Base-by-base conservation (phyloP, 2,329 filamentous ascomycete genomes). In the Blumeria hordei region DNA sequence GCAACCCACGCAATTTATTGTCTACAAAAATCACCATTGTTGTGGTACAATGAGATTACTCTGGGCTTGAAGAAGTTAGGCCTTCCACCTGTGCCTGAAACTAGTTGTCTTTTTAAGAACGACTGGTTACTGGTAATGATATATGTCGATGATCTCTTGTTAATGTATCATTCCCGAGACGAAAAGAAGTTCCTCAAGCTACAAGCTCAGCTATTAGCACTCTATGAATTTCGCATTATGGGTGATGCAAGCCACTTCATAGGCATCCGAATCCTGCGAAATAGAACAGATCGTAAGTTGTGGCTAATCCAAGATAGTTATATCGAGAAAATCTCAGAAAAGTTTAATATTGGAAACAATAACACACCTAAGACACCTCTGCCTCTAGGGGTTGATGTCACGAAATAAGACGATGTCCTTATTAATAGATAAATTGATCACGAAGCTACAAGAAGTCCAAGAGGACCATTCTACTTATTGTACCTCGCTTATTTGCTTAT, bases 221-320 rank as follows among this genome's bases (percentile, higher is more conserved):
- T 44, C 18, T 54, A 43, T 44, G 32, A 44, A 35, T 44, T 54
- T 33, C 37, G 37, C 18, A 2, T 43, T 28, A 43, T 54, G 14
- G 53, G 53, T 28, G 37, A 54, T 54, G 41, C 32, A 3, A 45
- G 9, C 14, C 37, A 45, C n/a, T 54, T 54, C 33, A 32, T 54
- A 21, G 18, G 37, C 6, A 54, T 44, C 9, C 32, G 52, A 16
- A 36, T 54, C 7, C n/a, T 44, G 34, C 16, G 52, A 12, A 45
- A 54, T 21, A 28, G 37, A n/a, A 32, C n/a, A 21, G 28, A 54
- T 8, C 36, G 32, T 14, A 11, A 54, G 33, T 16, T 54, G 16
- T 54, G 52, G 52, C 37, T 54, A 34, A 43, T 43, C 11, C 32
- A 54, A 32, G 52, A 54, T 18, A 45, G 37, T n/a, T 54, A 44